These are phyloP conservation scores for Mycena epipterygia DNA, from an alignment of 768 basidiomycete genomes.

Conservation along the genomic window DNA sequence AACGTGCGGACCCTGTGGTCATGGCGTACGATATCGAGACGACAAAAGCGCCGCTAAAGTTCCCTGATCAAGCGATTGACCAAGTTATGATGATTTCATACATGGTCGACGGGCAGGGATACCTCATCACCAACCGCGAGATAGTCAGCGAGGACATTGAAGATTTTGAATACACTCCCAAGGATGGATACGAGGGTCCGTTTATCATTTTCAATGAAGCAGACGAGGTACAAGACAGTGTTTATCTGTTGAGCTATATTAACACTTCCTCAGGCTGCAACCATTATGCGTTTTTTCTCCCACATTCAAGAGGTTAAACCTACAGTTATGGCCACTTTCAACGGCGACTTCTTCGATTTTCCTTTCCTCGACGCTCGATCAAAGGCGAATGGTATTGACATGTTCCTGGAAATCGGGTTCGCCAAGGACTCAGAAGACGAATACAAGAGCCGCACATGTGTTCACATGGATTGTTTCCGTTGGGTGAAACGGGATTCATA, in stretches of 20 bases:
- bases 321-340: conserved; percentile 98
- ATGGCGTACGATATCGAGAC: conserved; percentile 99
- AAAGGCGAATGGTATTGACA: conserved; percentile 91
- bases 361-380: conserved; percentile 93
- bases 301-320: conserved; percentile 95
- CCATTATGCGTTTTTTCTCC: conserved; percentile 90
- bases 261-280: conserved; percentile 68
- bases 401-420: conserved; percentile 96
- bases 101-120: conserved; percentile 98
- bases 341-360: conserved; percentile 99
- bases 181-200: conserved; percentile 96
- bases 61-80: conserved; percentile 95
- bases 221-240: conserved; percentile 75
- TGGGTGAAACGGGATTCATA: conserved; percentile 99
- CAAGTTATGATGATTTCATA: conserved; percentile 99
- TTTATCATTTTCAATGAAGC: conserved; percentile 96
- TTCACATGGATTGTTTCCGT: conserved; percentile 99
- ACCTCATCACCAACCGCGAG: conserved; percentile 96
- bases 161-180: conserved; percentile 99
- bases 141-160: conserved; percentile 98
- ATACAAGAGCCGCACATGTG: conserved; percentile 92
- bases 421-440: conserved; percentile 93
- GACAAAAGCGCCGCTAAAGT: conserved; percentile 99
- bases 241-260: conserved; percentile 1
- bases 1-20: conserved; percentile 98